phyloP scores from a whole-genome alignment of 2,329 filamentous ascomycete genomes.

The Aspergillus chevalieri region DNA sequence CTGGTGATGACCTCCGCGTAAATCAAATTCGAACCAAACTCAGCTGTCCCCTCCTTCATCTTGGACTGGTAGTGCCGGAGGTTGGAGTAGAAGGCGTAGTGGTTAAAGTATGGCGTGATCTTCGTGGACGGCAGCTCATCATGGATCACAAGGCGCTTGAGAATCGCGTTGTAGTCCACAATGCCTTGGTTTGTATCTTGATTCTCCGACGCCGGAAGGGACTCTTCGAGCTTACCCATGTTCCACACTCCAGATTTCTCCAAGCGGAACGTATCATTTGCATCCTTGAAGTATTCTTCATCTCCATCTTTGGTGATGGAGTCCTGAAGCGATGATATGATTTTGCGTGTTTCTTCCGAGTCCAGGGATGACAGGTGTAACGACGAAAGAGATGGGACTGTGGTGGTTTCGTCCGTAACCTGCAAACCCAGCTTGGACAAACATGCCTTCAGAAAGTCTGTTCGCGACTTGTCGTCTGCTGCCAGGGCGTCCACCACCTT shows the following conservation, averaged over 20 bases:
- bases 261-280: constrained; percentile 76
- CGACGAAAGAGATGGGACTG: constrained; percentile 71
- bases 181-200: constrained; percentile 50
- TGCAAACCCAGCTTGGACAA: constrained; percentile 75
- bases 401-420: constrained; percentile 61
- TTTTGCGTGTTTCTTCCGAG: constrained; percentile 59
- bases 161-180: constrained; percentile 65
- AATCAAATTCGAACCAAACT: constrained; percentile 71
- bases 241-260: constrained; percentile 61
- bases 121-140: constrained; percentile 63
- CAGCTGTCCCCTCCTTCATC: constrained; percentile 48
- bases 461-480: constrained; percentile 63
- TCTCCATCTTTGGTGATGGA: constrained; percentile 61
- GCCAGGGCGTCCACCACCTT: constrained; percentile 62
- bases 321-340: constrained; percentile 58
- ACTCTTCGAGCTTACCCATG: constrained; percentile 49
- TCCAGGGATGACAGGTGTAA: constrained; percentile 72
- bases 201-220: constrained; percentile 41
- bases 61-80: constrained; percentile 61
- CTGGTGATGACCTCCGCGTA: constrained; percentile 92
- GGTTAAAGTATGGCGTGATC: constrained; percentile 80
- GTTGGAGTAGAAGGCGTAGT: constrained; percentile 68
- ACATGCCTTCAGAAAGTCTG: constrained; percentile 71
- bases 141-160: constrained; percentile 70
- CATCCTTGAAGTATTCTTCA: constrained; percentile 68